These are phyloP conservation scores for Alternaria rosae DNA, from an alignment of 2,329 filamentous ascomycete species.

Conservation along the genomic window DNA sequence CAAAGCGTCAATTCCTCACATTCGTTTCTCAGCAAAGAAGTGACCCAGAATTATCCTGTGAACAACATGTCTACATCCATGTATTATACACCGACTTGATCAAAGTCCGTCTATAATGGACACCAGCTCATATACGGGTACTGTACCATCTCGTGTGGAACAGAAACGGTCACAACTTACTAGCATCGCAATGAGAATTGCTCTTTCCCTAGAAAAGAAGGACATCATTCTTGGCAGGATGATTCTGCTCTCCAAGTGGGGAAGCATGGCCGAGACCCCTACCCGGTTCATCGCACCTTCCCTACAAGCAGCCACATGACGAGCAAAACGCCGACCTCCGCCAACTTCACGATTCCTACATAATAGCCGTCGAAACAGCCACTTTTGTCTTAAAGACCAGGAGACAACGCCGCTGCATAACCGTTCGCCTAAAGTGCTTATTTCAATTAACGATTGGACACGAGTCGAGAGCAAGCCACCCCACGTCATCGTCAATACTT, in stretches of 20 bases:
- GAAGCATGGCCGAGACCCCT: constrained; percentile 29
- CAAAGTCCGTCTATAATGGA: not conserved
- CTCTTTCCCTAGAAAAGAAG: constrained; percentile 41
- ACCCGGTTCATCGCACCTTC: constrained; percentile 19
- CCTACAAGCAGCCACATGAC: constrained; percentile 31
- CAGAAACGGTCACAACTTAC: not conserved
- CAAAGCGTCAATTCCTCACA: constrained; percentile 47
- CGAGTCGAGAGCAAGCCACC: constrained; percentile 18
- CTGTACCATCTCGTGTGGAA: not conserved
- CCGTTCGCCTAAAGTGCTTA: constrained; percentile 1
- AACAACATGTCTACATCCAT: not conserved
- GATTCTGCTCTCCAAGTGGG: constrained; percentile 26
- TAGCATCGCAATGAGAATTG: constrained; percentile 21
- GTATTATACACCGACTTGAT: not conserved
- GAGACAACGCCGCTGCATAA: not conserved
- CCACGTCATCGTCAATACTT: constrained; percentile 16
- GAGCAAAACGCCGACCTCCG: constrained; percentile 42
- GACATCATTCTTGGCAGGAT: constrained; percentile 33
- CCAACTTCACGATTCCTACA: constrained; percentile 24
- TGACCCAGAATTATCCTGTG: not conserved
- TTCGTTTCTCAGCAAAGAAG: constrained; percentile 21
- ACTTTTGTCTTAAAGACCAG: not conserved
- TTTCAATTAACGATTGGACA: not conserved
- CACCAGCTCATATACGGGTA: not conserved
- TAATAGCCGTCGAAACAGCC: constrained; percentile 3